These are phyloP conservation scores for Hypoxylon fragiforme DNA, from an alignment of 495 filamentous ascomycete species.

Conservation along the genomic window DNA sequence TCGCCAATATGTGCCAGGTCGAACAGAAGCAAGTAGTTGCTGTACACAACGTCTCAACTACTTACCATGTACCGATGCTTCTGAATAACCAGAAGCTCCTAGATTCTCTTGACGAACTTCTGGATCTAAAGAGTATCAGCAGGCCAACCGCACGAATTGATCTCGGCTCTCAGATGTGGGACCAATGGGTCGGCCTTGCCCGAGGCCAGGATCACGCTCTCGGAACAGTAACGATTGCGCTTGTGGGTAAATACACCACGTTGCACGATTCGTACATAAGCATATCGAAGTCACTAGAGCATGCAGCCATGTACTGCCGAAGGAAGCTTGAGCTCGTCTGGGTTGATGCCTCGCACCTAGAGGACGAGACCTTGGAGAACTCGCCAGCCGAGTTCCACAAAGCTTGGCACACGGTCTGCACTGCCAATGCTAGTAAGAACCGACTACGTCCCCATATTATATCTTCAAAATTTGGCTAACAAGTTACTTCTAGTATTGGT, in stretches of 20 bases:
- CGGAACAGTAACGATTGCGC: slow-evolving; percentile 75
- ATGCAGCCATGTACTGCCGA: slow-evolving; percentile 83
- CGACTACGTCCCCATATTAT: background rate
- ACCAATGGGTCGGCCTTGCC: slow-evolving; percentile 49
- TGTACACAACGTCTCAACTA: slow-evolving; percentile 82
- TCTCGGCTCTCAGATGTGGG: slow-evolving; percentile 71
- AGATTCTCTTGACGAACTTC: slow-evolving; percentile 57
- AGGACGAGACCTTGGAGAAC: slow-evolving; percentile 56
- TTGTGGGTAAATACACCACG: slow-evolving; percentile 89
- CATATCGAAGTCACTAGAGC: slow-evolving; percentile 84
- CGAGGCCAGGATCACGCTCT: slow-evolving; percentile 62
- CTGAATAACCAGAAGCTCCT: slow-evolving; percentile 80
- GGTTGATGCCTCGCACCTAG: slow-evolving; percentile 84
- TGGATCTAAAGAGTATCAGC: slow-evolving; percentile 59
- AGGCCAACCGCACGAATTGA: slow-evolving; percentile 52
- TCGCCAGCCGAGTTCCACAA: slow-evolving; percentile 80
- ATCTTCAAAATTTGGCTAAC: background rate
- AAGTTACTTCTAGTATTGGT: slow-evolving; percentile 42
- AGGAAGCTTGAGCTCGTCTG: slow-evolving; percentile 79
- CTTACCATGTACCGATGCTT: slow-evolving; percentile 90
- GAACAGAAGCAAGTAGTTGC: slow-evolving; percentile 78
- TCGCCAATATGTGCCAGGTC: slow-evolving; percentile 84
- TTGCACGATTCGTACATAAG: slow-evolving; percentile 80
- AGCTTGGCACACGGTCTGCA: slow-evolving; percentile 63
- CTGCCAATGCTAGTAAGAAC: background rate